These are phyloP conservation scores for Trypanosoma caninum DNA, from an alignment of 208 protist genomes.

Conservation along the genomic window DNA sequence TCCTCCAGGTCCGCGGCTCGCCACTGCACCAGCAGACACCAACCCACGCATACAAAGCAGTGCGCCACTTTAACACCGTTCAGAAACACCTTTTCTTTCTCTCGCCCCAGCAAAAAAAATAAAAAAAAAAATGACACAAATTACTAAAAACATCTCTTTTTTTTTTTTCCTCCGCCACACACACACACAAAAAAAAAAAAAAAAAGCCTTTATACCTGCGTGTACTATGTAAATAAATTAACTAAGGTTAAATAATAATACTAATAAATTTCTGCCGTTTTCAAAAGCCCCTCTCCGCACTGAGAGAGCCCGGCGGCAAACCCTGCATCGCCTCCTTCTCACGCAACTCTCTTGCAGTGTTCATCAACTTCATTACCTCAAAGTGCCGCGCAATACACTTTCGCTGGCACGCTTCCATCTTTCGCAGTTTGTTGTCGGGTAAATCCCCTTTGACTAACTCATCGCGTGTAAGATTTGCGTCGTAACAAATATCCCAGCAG, in stretches of 20 bases:
- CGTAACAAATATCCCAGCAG: constrained; percentile 89
- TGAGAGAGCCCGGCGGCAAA: constrained; percentile 31
- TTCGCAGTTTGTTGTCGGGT: constrained; percentile 47
- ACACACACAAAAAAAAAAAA: too few species aligned
- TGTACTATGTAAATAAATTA: too few species aligned
- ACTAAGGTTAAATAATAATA: too few species aligned
- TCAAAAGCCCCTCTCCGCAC: neutral
- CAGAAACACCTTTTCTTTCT: neutral
- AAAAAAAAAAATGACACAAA: neutral
- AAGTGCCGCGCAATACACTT: constrained; percentile 88
- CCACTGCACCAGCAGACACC: too few species aligned
- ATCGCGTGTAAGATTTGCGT: constrained; percentile 55
- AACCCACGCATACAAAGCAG: too few species aligned
- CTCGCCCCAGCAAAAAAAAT: neutral
- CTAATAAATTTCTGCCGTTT: too few species aligned
- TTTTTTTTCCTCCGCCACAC: constrained; percentile 8
- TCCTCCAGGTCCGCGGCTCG: too few species aligned
- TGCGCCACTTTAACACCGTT: too few species aligned
- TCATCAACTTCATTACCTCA: constrained; percentile 82
- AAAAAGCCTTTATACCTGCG: too few species aligned
- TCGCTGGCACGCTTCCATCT: constrained; percentile 81
- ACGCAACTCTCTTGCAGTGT: constrained; percentile 44
- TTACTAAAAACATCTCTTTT: neutral
- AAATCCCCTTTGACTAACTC: constrained; percentile 52
- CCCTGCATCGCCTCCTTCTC: constrained; percentile 46